Evolutionary conservation across 2,329 filamentous ascomycete genomes (phyloP).

Genomic region (Pseudocercospora macadamiae): DNA sequence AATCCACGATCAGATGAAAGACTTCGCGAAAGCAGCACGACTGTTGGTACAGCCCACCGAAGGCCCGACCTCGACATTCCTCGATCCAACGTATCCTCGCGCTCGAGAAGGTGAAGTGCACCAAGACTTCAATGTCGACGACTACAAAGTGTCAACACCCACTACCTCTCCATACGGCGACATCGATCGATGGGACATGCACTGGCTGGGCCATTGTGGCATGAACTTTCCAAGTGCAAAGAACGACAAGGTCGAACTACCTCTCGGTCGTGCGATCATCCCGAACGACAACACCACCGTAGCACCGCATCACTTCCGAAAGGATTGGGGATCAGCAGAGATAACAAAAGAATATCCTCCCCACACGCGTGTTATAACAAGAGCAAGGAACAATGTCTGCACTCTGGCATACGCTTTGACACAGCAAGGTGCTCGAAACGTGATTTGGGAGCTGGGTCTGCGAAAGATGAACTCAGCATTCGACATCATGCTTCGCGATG

Average conservation of each 20-base stretch:
- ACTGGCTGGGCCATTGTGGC: slow-evolving; percentile 41
- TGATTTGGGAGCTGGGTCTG: slow-evolving; percentile 51
- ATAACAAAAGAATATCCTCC: slow-evolving; percentile 23
- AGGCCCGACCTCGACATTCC: slow-evolving; percentile 20
- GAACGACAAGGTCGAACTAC: slow-evolving; percentile 11
- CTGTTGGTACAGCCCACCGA: slow-evolving; percentile 39
- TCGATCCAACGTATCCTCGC: slow-evolving; percentile 27
- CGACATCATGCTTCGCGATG: slow-evolving; percentile 38
- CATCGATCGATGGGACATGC: slow-evolving; percentile 39
- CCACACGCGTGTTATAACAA: slow-evolving; percentile 51
- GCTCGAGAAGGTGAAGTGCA: slow-evolving; percentile 15
- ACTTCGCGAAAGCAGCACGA: slow-evolving; percentile 44
- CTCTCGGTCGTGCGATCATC: slow-evolving; percentile 25
- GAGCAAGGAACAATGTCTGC: slow-evolving; percentile 46
- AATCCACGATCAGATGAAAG: slow-evolving; percentile 43
- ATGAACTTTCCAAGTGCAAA: slow-evolving; percentile 13
- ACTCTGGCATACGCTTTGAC: slow-evolving; percentile 52
- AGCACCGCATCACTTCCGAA: slow-evolving; percentile 24
- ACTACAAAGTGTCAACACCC: slow-evolving; percentile 17
- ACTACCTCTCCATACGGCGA: slow-evolving; percentile 43
- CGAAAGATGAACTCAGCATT: slow-evolving; percentile 45
- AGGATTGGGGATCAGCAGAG: slow-evolving; percentile 28
- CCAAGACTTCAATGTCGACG: slow-evolving; percentile 20
- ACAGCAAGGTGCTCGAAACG: slow-evolving; percentile 47
- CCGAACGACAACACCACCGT: slow-evolving; percentile 27